A percentile compares a stretch with the other conserved stretches of the same genome.
Evolutionary conservation across 306 rosid species (phyloP).

Genomic region (Rosa multiflora): DNA sequence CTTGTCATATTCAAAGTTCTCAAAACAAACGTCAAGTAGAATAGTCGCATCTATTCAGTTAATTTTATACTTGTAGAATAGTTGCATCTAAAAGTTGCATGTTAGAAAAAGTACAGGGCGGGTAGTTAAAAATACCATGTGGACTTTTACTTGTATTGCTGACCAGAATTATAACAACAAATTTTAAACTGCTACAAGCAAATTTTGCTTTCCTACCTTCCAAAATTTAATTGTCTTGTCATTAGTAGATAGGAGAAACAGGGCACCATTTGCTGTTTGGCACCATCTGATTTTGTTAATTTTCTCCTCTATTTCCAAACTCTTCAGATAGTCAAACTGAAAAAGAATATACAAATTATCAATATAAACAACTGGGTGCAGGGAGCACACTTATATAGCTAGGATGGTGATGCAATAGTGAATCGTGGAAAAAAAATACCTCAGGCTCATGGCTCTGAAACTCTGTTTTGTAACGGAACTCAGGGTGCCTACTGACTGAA

Average conservation of each 20-base stretch:
- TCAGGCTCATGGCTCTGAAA: conserved; percentile 99
- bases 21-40: background rate
- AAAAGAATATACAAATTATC: conserved; percentile 21
- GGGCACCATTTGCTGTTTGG: conserved; percentile 90
- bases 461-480: conserved; percentile 98
- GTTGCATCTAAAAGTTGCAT: background rate
- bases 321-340: conserved; percentile 99
- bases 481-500: conserved; percentile 83
- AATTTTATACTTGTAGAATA: background rate
- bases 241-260: conserved; percentile 92
- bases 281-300: conserved; percentile 99
- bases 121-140: background rate
- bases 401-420: conserved; percentile 5
- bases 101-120: background rate
- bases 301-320: conserved; percentile 99
- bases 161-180: background rate
- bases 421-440: conserved; percentile 37
- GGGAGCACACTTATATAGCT: conserved; percentile 6
- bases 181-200: background rate
- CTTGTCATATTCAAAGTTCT: background rate
- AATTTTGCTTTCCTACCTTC: conserved; percentile 63
- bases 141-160: background rate
- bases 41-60: background rate
- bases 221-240: conserved; percentile 96
- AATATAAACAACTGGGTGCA: conserved; percentile 22